These are phyloP conservation scores for Trichosporon asahii DNA, from an alignment of 1,284 basidiomycete genomes.

Conservation along the genomic window DNA sequence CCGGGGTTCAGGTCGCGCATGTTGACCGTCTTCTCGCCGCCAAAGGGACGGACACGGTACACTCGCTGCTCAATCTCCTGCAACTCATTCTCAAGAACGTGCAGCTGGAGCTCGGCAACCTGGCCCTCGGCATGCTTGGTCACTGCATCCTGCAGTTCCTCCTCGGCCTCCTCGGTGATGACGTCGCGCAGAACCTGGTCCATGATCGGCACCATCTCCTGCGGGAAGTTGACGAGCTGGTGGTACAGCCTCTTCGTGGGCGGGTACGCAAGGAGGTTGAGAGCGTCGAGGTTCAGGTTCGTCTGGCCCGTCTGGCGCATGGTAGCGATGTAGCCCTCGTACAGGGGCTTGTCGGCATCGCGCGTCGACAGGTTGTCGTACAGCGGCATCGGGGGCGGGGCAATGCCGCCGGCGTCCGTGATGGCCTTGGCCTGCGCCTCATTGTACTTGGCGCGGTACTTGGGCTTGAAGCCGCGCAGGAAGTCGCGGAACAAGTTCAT, in stretches of 20 bases:
- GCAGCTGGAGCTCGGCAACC: slow-evolving; percentile 59
- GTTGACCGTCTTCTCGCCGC: slow-evolving; percentile 68
- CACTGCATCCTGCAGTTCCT: slow-evolving; percentile 61
- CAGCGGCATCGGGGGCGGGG: slow-evolving; percentile 42
- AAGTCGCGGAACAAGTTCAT: slow-evolving; percentile 90
- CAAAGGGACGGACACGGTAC: slow-evolving; percentile 91
- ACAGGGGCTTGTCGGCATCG: slow-evolving; percentile 68
- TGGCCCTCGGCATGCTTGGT: slow-evolving; percentile 30
- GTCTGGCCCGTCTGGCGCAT: slow-evolving; percentile 89
- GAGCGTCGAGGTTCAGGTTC: slow-evolving; percentile 85
- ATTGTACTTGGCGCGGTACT: slow-evolving; percentile 72
- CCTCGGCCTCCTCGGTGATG: slow-evolving; percentile 74
- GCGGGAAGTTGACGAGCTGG: slow-evolving; percentile 85
- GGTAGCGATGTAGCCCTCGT: slow-evolving; percentile 76
- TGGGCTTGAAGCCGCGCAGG: slow-evolving; percentile 85
- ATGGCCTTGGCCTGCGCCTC: slow-evolving; percentile 52
- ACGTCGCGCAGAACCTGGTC: slow-evolving; percentile 91
- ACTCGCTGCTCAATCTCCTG: slow-evolving; percentile 72
- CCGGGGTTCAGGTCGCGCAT: slow-evolving; percentile 88
- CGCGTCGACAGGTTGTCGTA: slow-evolving; percentile 58
- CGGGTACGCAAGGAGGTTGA: slow-evolving; percentile 85
- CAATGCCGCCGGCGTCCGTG: slow-evolving; percentile 36
- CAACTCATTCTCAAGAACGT: slow-evolving; percentile 71
- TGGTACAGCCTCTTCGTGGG: slow-evolving; percentile 74
- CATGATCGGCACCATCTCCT: slow-evolving; percentile 94